Percentiles rank a stretch among this genome's conserved stretches.
Evolutionary conservation across 2,329 filamentous ascomycete species (phyloP).

Genomic region (Bipolaris bicolor): DNA sequence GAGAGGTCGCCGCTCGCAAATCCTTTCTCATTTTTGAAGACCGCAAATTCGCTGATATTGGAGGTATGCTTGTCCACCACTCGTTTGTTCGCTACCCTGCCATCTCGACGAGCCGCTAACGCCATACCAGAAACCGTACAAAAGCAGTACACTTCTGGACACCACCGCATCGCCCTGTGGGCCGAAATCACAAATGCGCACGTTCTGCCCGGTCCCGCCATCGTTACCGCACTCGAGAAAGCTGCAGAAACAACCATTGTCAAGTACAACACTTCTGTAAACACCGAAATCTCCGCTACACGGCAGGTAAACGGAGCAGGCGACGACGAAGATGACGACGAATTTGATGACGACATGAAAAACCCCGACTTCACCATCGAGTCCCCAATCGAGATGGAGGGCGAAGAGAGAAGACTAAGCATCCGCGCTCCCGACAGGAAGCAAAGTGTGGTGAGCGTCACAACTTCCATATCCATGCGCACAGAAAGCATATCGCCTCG

Average conservation of each 20-base stretch:
- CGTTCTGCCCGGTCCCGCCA: constrained; percentile 59
- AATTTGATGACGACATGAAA: constrained; percentile 40
- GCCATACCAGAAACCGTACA: constrained; percentile 56
- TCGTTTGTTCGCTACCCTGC: background rate
- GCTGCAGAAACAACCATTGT: constrained; percentile 56
- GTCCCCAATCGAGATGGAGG: constrained; percentile 42
- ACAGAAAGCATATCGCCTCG: constrained; percentile 68
- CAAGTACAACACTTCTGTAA: constrained; percentile 58
- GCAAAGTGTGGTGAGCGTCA: constrained; percentile 76
- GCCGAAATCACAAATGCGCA: constrained; percentile 61
- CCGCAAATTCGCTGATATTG: constrained; percentile 63
- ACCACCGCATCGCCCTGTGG: constrained; percentile 59
- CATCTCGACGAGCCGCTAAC: constrained; percentile 15
- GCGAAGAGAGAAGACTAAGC: constrained; percentile 38
- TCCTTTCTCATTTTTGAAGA: constrained; percentile 62
- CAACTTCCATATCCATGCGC: constrained; percentile 80
- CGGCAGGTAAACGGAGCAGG: constrained; percentile 37
- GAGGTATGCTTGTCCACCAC: constrained; percentile 50
- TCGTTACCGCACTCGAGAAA: constrained; percentile 58
- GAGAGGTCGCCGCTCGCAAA: constrained; percentile 57
- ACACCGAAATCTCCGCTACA: constrained; percentile 57
- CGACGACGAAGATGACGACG: constrained; percentile 32
- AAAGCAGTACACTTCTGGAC: constrained; percentile 60
- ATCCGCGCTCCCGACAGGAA: constrained; percentile 64
- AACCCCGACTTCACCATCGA: constrained; percentile 49